Conservation (phyloP, 352 stramenopile genomes). For the Thraustochytrium sp. region DNA sequence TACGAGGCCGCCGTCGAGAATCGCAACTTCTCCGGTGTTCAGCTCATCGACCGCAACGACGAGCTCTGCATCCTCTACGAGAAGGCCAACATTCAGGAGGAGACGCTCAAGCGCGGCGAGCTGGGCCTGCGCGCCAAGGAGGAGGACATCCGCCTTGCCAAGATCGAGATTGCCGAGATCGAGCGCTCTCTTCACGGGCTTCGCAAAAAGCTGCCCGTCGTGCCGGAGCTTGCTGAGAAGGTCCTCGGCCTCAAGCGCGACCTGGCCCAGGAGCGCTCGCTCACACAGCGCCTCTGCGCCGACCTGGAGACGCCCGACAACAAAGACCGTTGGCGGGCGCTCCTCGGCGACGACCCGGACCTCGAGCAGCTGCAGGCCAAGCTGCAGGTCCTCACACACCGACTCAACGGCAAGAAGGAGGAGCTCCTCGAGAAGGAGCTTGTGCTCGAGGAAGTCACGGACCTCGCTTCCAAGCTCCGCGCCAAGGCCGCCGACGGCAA, state of each 20-base stretch:
- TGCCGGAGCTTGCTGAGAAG: conserved; percentile 69
- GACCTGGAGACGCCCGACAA: conserved; percentile 76
- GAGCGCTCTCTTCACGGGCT: conserved; percentile 67
- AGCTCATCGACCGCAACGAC: conserved; percentile 89
- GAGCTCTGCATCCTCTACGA: conserved; percentile 90
- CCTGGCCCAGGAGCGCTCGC: conserved; percentile 69
- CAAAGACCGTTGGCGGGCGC: conserved; percentile 67
- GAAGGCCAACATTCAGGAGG: conserved; percentile 78
- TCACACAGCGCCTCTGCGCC: conserved; percentile 76
- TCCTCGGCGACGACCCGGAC: conserved; percentile 78
- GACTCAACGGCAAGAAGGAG: conserved; percentile 82
- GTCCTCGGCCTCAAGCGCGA: conserved; percentile 72
- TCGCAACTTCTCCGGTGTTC: conserved; percentile 66
- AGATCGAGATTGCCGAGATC: conserved; percentile 65
- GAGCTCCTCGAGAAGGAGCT: conserved; percentile 86
- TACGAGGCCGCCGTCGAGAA: conserved; percentile 65
- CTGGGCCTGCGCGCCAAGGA: conserved; percentile 69
- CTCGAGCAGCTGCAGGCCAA: conserved; percentile 75
- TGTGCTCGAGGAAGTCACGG: conserved; percentile 83
- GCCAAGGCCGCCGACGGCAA: conserved; percentile 65
- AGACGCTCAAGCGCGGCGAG: conserved; percentile 70
- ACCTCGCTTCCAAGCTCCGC: conserved; percentile 72
- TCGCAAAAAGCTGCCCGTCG: conserved; percentile 63
- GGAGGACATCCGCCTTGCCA: conserved; percentile 68
- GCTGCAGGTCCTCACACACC: conserved; percentile 70